A percentile compares a stretch with the other conserved stretches of the same genome.
phyloP scores from a whole-genome alignment of 2,329 filamentous ascomycete species.

The Fusarium hostae region DNA sequence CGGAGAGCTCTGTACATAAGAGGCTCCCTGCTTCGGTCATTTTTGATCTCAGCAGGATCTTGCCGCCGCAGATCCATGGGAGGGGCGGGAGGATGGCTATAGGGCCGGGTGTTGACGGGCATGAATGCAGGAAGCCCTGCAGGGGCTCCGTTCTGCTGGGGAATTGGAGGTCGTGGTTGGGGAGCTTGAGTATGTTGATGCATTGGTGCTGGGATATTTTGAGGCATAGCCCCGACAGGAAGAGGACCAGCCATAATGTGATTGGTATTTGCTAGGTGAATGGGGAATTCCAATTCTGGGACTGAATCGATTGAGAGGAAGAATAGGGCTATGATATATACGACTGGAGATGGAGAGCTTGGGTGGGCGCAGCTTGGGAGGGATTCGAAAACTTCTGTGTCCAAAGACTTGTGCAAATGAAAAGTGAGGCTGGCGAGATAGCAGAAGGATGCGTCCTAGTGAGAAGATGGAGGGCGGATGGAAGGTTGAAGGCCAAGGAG shows the following conservation, averaged over 20 bases:
- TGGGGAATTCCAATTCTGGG: conserved; percentile 5
- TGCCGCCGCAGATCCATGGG: conserved; percentile 33
- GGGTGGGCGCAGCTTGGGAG: background rate
- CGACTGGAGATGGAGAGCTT: conserved; percentile 3
- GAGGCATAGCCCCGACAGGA: conserved; percentile 20
- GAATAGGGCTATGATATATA: conserved; percentile 32
- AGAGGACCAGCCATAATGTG: conserved; percentile 18
- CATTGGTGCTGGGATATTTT: conserved; percentile 5
- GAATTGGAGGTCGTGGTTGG: background rate
- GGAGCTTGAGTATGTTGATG: conserved; percentile 15
- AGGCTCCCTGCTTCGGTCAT: conserved; percentile 52
- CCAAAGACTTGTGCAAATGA: background rate
- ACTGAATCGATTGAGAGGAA: conserved; percentile 8
- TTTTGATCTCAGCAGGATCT: conserved; percentile 43
- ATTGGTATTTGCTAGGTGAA: conserved; percentile 8
- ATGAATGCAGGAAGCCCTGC: conserved; percentile 9
- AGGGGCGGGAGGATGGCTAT: conserved; percentile 24
- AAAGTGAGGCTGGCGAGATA: conserved; percentile 40
- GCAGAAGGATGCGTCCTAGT: conserved; percentile 23
- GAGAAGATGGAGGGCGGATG: conserved; percentile 31
- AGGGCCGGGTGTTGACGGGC: conserved; percentile 3
- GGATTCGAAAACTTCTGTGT: background rate
- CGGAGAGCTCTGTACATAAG: conserved; percentile 55
- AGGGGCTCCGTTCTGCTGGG: conserved; percentile 6
- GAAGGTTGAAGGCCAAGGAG: conserved; percentile 7